Percentiles rank a stretch among this genome's conserved stretches.
phyloP scores from a whole-genome alignment of 768 basidiomycete species.

The Gloeophyllum trabeum region DNA sequence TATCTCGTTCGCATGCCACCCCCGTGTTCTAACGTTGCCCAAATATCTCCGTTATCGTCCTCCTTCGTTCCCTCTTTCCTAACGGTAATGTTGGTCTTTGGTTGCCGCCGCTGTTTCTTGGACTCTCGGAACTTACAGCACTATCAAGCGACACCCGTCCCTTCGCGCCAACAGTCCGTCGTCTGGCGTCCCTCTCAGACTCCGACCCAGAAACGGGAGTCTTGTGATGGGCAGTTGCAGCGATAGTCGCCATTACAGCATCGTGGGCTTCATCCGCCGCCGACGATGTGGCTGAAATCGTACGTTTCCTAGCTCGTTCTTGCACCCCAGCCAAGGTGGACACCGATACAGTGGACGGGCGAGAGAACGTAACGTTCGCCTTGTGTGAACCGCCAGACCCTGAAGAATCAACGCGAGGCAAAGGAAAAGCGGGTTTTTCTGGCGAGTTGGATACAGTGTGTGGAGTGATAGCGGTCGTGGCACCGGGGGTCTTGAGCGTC shows the following conservation, averaged over 20 bases:
- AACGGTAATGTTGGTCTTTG: slow-evolving; percentile 12
- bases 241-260: slow-evolving; percentile 14
- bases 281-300: slow-evolving; percentile 16
- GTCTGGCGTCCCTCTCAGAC: slow-evolving; percentile 34
- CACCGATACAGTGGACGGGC: slow-evolving; percentile 43
- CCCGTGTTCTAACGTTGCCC: not conserved
- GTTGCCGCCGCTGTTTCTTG: slow-evolving; percentile 22
- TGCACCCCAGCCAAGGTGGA: slow-evolving; percentile 42
- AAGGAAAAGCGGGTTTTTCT: slow-evolving; percentile 16
- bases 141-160: slow-evolving; percentile 36
- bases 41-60: slow-evolving; percentile 42
- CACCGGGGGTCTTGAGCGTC: slow-evolving; percentile 38
- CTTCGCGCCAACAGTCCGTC: slow-evolving; percentile 24
- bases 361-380: slow-evolving; percentile 52
- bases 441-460: slow-evolving; percentile 49
- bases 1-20: not conserved
- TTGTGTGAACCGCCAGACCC: slow-evolving; percentile 16
- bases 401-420: slow-evolving; percentile 37
- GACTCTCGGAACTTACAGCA: slow-evolving; percentile 7
- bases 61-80: slow-evolving; percentile 26
- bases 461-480: slow-evolving; percentile 57
- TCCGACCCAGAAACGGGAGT: slow-evolving; percentile 33
- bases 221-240: slow-evolving; percentile 23
- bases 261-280: slow-evolving; percentile 9
- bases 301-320: slow-evolving; percentile 29